phyloP scores from a whole-genome alignment of 345 rosid genomes.

The Citrus trifoliata region DNA sequence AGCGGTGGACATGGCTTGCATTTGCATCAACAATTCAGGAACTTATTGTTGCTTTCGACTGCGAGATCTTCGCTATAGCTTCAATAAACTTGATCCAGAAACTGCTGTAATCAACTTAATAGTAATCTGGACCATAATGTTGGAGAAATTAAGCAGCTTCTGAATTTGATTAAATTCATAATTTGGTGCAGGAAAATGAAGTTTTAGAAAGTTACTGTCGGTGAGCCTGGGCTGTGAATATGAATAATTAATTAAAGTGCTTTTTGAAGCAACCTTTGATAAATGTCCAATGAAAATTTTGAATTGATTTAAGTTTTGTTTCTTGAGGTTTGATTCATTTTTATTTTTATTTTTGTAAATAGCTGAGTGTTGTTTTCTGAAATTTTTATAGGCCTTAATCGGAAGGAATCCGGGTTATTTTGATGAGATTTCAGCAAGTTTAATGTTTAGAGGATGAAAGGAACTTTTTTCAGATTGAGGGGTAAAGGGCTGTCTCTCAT shows the following conservation, averaged over 20 bases:
- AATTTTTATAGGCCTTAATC: not conserved
- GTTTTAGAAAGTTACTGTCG: not conserved
- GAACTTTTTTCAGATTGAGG: conserved; percentile 38
- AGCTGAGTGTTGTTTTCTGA: not conserved
- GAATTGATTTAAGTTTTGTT: not conserved
- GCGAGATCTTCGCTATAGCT: not conserved
- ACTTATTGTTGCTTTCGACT: not conserved
- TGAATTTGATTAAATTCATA: not conserved
- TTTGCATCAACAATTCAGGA: not conserved
- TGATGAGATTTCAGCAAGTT: conserved; percentile 14
- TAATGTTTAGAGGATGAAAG: conserved; percentile 51
- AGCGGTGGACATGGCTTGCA: not conserved
- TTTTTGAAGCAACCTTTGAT: not conserved
- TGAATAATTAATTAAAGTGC: not conserved
- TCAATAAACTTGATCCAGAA: not conserved
- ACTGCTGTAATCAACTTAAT: not conserved
- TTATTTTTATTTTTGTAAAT: not conserved
- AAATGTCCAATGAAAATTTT: not conserved
- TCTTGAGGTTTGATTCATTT: not conserved
- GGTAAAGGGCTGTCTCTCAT: conserved; percentile 47
- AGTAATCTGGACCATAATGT: not conserved
- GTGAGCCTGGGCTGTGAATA: not conserved
- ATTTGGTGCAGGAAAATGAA: not conserved
- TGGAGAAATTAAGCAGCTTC: not conserved
- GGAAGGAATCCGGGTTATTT: not conserved